A percentile compares a stretch with the other conserved stretches of the same genome.
Conservation (phyloP, 306 rosid genomes). For the Quillaja saponaria region DNA sequence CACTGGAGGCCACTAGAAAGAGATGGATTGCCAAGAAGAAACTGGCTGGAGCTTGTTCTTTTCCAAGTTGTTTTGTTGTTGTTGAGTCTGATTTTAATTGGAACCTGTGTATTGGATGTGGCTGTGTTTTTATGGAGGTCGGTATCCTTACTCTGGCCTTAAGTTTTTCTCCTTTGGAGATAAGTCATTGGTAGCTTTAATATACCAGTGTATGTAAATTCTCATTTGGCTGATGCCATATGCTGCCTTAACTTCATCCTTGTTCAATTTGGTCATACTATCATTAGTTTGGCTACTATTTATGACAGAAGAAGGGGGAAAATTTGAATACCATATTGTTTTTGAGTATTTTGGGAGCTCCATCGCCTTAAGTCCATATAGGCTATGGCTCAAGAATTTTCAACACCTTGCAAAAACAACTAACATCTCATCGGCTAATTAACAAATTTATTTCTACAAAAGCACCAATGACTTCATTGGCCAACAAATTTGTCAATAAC, state of each 20-base stretch:
- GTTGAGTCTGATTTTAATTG: constrained; percentile 30
- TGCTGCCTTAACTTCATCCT: too few relatives aligned
- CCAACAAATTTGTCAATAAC: constrained; percentile 4
- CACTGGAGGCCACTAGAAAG: constrained; percentile 65
- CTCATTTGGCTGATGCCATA: background rate
- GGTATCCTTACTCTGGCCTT: constrained; percentile 28
- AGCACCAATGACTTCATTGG: too few relatives aligned
- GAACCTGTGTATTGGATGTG: constrained; percentile 44
- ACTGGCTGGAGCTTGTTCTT: constrained; percentile 27
- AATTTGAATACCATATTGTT: too few relatives aligned
- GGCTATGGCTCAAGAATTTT: too few relatives aligned
- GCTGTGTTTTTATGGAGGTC: constrained; percentile 37
- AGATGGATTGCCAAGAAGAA: constrained; percentile 75
- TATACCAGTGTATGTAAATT: background rate
- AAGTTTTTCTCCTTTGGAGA: constrained; percentile 14
- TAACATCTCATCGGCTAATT: too few relatives aligned
- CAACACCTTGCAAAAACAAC: too few relatives aligned
- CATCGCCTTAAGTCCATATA: too few relatives aligned
- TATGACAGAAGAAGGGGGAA: too few relatives aligned
- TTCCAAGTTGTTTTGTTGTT: constrained; percentile 29
- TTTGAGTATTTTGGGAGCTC: too few relatives aligned
- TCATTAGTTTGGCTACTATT: too few relatives aligned
- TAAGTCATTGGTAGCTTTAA: background rate
- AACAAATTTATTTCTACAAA: too few relatives aligned
- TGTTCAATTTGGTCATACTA: background rate